These are phyloP conservation scores for Raphanus raphanistrum DNA, from an alignment of 345 rosid species.

Conservation along the genomic window DNA sequence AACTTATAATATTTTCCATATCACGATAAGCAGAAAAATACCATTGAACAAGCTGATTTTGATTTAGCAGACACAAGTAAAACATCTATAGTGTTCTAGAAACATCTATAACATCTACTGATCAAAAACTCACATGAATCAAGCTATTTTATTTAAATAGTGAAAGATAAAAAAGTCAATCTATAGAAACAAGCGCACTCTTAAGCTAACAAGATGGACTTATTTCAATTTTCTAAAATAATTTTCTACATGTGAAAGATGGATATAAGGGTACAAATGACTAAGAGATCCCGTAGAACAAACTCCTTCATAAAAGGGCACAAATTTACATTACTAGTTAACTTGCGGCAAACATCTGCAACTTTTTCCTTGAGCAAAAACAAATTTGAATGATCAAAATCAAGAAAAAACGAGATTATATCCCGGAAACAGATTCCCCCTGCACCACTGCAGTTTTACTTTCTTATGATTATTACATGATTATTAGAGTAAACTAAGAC, in stretches of 20 bases:
- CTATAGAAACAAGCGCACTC: conserved; percentile 12
- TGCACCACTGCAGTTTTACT: conserved; percentile 11
- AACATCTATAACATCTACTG: conserved; percentile 5
- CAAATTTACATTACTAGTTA: not conserved
- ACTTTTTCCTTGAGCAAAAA: conserved; percentile 2
- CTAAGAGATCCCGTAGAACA: not conserved
- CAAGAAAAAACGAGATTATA: conserved; percentile 6
- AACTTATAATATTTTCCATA: not conserved
- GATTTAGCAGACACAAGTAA: not conserved
- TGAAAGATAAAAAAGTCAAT: conserved; percentile 1
- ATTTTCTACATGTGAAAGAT: conserved; percentile 10
- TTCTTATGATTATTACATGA: conserved; percentile 5
- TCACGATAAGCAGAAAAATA: not conserved
- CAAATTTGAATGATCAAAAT: conserved; percentile 3
- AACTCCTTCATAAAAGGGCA: conserved; percentile 4
- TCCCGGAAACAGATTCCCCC: conserved; percentile 7
- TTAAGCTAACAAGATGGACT: conserved; percentile 3
- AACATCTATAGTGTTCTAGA: not conserved
- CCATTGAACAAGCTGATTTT: conserved; percentile 1
- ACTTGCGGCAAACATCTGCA: conserved; percentile 11
- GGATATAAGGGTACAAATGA: conserved; percentile 5
- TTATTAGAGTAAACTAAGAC: conserved; percentile 1
- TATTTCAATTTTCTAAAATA: not conserved
- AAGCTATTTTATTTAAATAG: not conserved
- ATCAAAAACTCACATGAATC: conserved; percentile 12